A percentile compares a stretch with the other conserved stretches of the same genome.
phyloP scores from a whole-genome alignment of 1,139 yeast genomes.

The Lodderomyces parapsilosis region DNA sequence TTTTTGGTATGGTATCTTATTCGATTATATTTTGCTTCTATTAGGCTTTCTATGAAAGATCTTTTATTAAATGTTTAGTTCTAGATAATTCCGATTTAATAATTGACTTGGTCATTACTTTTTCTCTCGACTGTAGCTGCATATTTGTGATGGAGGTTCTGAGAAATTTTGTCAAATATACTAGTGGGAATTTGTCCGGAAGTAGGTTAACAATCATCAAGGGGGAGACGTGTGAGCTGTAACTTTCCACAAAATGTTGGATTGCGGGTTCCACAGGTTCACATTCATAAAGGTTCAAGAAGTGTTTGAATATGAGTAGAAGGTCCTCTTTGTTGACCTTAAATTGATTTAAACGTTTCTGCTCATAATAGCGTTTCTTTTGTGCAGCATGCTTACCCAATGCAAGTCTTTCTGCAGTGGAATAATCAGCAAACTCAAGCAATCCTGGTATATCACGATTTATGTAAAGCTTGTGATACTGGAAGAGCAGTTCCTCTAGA shows the following conservation, averaged over 20 bases:
- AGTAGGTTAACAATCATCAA: slow-evolving; percentile 27
- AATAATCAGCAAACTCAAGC: slow-evolving; percentile 24
- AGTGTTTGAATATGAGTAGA: slow-evolving; percentile 21
- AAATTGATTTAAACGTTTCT: neutral
- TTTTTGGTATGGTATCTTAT: slow-evolving; percentile 70
- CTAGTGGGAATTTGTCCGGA: slow-evolving; percentile 34
- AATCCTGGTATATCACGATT: slow-evolving; percentile 5
- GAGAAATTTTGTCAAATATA: slow-evolving; percentile 30
- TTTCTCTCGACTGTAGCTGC: slow-evolving; percentile 20
- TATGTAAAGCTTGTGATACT: slow-evolving; percentile 11
- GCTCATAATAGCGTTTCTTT: slow-evolving; percentile 18
- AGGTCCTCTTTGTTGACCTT: slow-evolving; percentile 11
- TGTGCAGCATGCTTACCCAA: slow-evolving; percentile 24
- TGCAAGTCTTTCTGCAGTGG: slow-evolving; percentile 36
- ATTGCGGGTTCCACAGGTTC: slow-evolving; percentile 21
- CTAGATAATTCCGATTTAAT: slow-evolving; percentile 25
- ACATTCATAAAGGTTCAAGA: slow-evolving; percentile 17
- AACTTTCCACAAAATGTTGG: slow-evolving; percentile 29
- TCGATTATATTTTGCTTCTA: slow-evolving; percentile 64
- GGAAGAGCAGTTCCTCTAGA: slow-evolving; percentile 7
- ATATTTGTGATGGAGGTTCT: slow-evolving; percentile 21
- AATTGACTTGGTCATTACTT: slow-evolving; percentile 26
- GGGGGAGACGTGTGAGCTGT: slow-evolving; percentile 23
- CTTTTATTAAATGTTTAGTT: slow-evolving; percentile 16
- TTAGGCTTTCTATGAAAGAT: slow-evolving; percentile 37